Evolutionary conservation across 805 yeast genomes (phyloP).

Genomic region (Wickerhamomyces bisporus): DNA sequence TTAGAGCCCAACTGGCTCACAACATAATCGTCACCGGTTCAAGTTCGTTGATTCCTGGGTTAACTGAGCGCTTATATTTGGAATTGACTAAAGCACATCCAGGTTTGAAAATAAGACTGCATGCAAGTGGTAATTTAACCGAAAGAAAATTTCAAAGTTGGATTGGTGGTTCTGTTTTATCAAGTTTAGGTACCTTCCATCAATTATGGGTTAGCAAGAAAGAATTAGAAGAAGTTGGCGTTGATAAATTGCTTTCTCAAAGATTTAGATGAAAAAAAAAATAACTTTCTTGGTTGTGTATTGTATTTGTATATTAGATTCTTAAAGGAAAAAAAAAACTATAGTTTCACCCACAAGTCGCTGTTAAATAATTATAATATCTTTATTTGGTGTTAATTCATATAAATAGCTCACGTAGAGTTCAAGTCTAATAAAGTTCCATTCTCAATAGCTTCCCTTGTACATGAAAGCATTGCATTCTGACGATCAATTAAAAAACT

Average conservation of each 20-base stretch:
- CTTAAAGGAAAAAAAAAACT: too few species aligned
- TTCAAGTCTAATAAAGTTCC: too few species aligned
- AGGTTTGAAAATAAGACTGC: conserved; percentile 78
- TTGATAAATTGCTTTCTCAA: conserved; percentile 70
- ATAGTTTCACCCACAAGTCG: background rate
- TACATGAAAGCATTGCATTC: conserved; percentile 32
- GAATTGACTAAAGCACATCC: conserved; percentile 72
- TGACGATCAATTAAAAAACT: conserved; percentile 32
- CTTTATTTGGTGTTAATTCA: background rate
- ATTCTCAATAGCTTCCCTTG: conserved; percentile 11
- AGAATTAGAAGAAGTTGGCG: conserved; percentile 87
- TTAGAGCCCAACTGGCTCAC: conserved; percentile 81
- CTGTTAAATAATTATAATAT: background rate
- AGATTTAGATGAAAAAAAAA: conserved; percentile 74
- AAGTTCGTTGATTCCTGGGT: conserved; percentile 71
- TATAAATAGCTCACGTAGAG: background rate
- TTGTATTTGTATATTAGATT: background rate
- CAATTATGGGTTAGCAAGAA: conserved; percentile 88
- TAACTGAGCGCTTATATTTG: conserved; percentile 67
- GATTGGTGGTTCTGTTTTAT: conserved; percentile 88
- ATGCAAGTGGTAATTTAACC: conserved; percentile 70
- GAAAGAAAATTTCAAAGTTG: conserved; percentile 82
- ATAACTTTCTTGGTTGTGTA: background rate
- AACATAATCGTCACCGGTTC: conserved; percentile 88
- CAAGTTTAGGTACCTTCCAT: conserved; percentile 90